Conservation (phyloP, 331 rosid genomes). For the Spiraea crenata region DNA sequence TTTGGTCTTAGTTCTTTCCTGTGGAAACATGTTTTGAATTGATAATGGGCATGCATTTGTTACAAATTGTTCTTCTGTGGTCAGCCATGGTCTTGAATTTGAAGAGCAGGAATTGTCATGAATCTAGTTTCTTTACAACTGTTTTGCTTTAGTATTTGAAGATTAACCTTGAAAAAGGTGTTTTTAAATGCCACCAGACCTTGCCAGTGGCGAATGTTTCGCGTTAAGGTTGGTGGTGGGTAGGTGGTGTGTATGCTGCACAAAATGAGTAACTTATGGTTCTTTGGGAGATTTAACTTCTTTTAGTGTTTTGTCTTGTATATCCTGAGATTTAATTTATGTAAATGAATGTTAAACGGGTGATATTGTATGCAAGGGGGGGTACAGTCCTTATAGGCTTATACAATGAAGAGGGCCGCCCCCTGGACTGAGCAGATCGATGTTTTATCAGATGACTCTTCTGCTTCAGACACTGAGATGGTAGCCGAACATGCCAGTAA, state of each 20-base stretch:
- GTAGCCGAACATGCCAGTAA: conserved; percentile 12
- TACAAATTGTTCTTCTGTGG: neutral
- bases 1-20: neutral
- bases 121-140: neutral
- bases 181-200: neutral
- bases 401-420: conserved; percentile 54
- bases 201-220: neutral
- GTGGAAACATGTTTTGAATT: neutral
- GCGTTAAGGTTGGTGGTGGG: neutral
- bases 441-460: conserved; percentile 52
- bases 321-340: neutral
- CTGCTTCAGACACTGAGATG: conserved; percentile 43
- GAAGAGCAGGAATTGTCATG: neutral
- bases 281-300: neutral
- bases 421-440: conserved; percentile 50
- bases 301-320: neutral
- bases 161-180: neutral
- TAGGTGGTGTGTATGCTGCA: neutral
- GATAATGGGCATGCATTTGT: too few species aligned
- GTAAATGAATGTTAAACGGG: neutral
- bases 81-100: neutral
- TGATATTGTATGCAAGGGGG: conserved; percentile 8
- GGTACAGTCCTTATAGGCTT: neutral
- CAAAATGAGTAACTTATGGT: conserved; percentile 1
- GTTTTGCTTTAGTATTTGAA: neutral